Percentiles rank a stretch among this genome's conserved stretches.
Evolutionary conservation across 2,329 filamentous ascomycete genomes (phyloP).

Genomic region (Penicillium sp.): DNA sequence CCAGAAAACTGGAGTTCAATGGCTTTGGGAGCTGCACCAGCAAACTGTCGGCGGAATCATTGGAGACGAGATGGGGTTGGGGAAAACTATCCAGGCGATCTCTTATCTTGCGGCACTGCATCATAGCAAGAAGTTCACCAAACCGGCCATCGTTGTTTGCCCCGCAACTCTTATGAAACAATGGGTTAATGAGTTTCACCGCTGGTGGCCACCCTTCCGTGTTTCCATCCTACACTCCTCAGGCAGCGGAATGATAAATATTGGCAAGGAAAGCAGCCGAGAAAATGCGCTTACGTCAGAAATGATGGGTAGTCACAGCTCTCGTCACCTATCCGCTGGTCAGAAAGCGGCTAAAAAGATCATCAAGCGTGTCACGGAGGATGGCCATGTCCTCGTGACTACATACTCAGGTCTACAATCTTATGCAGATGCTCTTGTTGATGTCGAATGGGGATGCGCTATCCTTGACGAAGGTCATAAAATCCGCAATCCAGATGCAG

Average conservation of each 20-base stretch:
- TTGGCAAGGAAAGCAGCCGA: conserved; percentile 57
- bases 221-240: conserved; percentile 95
- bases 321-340: conserved; percentile 47
- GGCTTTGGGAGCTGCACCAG: conserved; percentile 87
- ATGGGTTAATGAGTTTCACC: conserved; percentile 98
- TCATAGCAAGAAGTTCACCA: conserved; percentile 79
- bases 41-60: conserved; percentile 92
- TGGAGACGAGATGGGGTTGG: conserved; percentile 98
- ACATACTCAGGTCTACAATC: conserved; percentile 96
- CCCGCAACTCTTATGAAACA: conserved; percentile 93
- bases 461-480: conserved; percentile 97
- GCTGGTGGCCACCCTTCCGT: conserved; percentile 98
- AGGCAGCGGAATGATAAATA: conserved; percentile 91
- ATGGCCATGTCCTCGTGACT: conserved; percentile 91
- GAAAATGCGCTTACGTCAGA: conserved; percentile 63
- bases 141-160: conserved; percentile 86
- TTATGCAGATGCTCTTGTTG: conserved; percentile 77
- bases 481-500: conserved; percentile 93
- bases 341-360: conserved; percentile 73
- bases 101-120: conserved; percentile 87
- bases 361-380: conserved; percentile 73
- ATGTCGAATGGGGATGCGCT: conserved; percentile 86
- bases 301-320: conserved; percentile 46
- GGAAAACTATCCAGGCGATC: conserved; percentile 82
- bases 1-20: conserved; percentile 94